These are phyloP conservation scores for Millerozyma miso DNA, from an alignment of 805 yeast species.

Conservation along the genomic window DNA sequence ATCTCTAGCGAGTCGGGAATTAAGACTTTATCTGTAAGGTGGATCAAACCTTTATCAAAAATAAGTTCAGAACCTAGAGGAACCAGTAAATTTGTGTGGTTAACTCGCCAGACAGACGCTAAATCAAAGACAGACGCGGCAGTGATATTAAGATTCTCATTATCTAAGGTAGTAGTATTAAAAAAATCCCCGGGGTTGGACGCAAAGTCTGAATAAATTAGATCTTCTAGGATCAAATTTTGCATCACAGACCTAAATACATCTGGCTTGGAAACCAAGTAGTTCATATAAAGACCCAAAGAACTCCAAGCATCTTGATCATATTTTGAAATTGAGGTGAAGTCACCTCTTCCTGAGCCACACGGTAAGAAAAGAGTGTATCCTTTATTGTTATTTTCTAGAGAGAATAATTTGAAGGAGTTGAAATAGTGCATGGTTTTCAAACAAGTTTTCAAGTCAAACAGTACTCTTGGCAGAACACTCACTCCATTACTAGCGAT, in stretches of 20 bases:
- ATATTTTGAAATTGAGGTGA: constrained; percentile 1
- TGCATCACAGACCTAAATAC: constrained; percentile 51
- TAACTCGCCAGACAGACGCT: constrained; percentile 23
- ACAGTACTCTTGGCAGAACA: constrained; percentile 21
- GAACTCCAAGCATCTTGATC: constrained; percentile 53
- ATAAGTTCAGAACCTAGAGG: constrained; percentile 58
- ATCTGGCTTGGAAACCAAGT: constrained; percentile 49
- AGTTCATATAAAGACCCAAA: constrained; percentile 56
- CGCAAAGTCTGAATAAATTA: constrained; percentile 62
- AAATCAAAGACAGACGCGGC: constrained; percentile 14
- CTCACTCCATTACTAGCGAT: constrained; percentile 29
- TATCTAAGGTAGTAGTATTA: constrained; percentile 13
- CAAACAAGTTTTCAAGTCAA: constrained; percentile 50
- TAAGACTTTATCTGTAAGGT: constrained; percentile 53
- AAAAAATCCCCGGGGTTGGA: constrained; percentile 22
- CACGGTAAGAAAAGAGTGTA: constrained; percentile 80
- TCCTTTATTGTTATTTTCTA: constrained; percentile 52
- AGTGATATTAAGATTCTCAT: not conserved
- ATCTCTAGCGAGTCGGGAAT: constrained; percentile 58
- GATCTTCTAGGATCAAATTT: constrained; percentile 56
- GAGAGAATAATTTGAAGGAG: constrained; percentile 46
- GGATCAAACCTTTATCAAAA: constrained; percentile 82
- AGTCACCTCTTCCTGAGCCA: constrained; percentile 25
- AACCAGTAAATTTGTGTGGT: constrained; percentile 28
- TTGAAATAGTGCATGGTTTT: constrained; percentile 57